A percentile compares a stretch with the other conserved stretches of the same genome.
Evolutionary conservation across 2,329 filamentous ascomycete species (phyloP).

Genomic region (Botryotinia convoluta): DNA sequence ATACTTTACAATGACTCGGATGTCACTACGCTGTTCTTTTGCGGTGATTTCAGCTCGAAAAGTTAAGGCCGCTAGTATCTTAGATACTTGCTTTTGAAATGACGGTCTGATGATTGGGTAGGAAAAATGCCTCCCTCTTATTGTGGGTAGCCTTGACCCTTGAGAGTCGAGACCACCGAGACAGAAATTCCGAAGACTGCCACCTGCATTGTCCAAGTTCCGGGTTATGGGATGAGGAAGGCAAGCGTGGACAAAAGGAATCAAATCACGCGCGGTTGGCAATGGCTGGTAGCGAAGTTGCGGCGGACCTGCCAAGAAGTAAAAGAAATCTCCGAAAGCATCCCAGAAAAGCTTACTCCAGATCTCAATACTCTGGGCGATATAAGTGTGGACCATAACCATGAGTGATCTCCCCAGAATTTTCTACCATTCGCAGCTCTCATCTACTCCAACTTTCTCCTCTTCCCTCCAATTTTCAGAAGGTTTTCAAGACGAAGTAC

Average conservation of each 20-base stretch:
- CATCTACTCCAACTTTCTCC: not conserved
- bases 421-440: not conserved
- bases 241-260: not conserved
- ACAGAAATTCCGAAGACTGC: not conserved
- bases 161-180: not conserved
- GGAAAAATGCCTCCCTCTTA: not conserved
- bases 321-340: not conserved
- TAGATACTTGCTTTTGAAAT: too few relatives aligned
- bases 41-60: not conserved
- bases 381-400: not conserved
- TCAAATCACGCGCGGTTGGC: too few relatives aligned
- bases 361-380: not conserved
- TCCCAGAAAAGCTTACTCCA: not conserved
- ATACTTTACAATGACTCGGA: not conserved
- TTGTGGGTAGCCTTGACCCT: not conserved
- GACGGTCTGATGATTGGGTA: not conserved
- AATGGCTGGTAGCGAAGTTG: not conserved
- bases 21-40: not conserved
- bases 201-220: not conserved
- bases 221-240: not conserved
- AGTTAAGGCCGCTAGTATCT: not conserved
- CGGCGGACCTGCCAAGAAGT: not conserved
- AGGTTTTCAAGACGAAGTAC: slow-evolving; percentile 24
- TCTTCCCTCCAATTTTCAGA: not conserved
- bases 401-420: not conserved